These are phyloP conservation scores for Ophiocordyceps camponoti-leonardi DNA, from an alignment of 2,329 filamentous ascomycete genomes.

Conservation along the genomic window DNA sequence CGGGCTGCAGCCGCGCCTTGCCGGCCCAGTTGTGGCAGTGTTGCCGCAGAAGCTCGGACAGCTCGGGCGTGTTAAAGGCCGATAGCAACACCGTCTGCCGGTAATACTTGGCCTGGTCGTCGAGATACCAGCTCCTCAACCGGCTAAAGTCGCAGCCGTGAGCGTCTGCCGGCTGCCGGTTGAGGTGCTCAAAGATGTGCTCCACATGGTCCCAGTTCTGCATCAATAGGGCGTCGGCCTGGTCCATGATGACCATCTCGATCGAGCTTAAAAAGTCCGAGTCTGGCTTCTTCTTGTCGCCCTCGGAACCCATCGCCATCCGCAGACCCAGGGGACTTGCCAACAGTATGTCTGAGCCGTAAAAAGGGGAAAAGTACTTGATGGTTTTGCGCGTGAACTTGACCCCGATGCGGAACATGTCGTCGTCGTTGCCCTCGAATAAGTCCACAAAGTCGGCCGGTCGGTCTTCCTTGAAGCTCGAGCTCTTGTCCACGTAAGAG, in stretches of 20 bases:
- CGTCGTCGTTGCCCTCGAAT: slow-evolving; percentile 89
- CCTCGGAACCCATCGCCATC: slow-evolving; percentile 74
- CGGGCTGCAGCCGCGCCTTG: slow-evolving; percentile 53
- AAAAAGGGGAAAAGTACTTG: slow-evolving; percentile 90
- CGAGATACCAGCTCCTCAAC: slow-evolving; percentile 83
- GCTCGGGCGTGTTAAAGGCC: slow-evolving; percentile 74
- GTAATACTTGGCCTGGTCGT: slow-evolving; percentile 61
- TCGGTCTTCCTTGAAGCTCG: slow-evolving; percentile 51
- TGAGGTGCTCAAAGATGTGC: slow-evolving; percentile 80
- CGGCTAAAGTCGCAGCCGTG: slow-evolving; percentile 90
- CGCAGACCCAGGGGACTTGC: slow-evolving; percentile 80
- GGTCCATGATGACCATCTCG: slow-evolving; percentile 78
- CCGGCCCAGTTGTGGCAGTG: slow-evolving; percentile 70
- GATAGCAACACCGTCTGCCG: slow-evolving; percentile 75
- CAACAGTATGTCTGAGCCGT: slow-evolving; percentile 88
- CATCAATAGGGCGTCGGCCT: slow-evolving; percentile 86
- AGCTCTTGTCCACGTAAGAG: slow-evolving; percentile 51
- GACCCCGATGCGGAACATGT: slow-evolving; percentile 89
- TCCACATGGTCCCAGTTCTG: slow-evolving; percentile 97
- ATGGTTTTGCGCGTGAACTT: slow-evolving; percentile 95
- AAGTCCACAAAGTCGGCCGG: slow-evolving; percentile 77
- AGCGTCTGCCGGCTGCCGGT: slow-evolving; percentile 72
- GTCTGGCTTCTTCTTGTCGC: slow-evolving; percentile 44
- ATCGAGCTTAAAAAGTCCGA: slow-evolving; percentile 88
- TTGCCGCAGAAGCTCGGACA: slow-evolving; percentile 60